Evolutionary conservation across 2,329 filamentous ascomycete genomes (phyloP).

Genomic region (Xylariales sp.): DNA sequence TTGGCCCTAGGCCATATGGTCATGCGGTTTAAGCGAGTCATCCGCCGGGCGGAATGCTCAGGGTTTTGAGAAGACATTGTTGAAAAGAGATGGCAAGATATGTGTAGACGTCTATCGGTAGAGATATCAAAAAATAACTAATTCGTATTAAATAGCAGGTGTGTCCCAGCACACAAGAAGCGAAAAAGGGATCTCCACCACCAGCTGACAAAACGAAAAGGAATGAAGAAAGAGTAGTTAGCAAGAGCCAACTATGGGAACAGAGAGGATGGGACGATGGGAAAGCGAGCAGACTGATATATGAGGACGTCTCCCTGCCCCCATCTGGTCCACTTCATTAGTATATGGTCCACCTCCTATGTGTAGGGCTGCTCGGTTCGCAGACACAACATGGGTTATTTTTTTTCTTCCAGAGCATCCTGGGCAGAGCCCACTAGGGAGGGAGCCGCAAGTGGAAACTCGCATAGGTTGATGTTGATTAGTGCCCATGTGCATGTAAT

Average conservation of each 20-base stretch:
- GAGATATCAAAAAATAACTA: too few relatives aligned
- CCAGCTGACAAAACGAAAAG: conserved; percentile 2
- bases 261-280: neutral
- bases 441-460: conserved; percentile 2
- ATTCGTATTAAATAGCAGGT: too few relatives aligned
- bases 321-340: too few relatives aligned
- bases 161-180: conserved; percentile 7
- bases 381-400: too few relatives aligned
- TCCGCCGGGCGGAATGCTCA: neutral
- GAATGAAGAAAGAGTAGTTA: conserved; percentile 2
- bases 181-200: conserved; percentile 1
- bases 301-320: too few relatives aligned
- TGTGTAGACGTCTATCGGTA: neutral
- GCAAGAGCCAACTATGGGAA: conserved; percentile 6
- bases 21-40: conserved; percentile 9
- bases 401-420: too few relatives aligned
- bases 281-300: conserved; percentile 1
- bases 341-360: conserved; percentile 2
- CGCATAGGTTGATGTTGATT: conserved; percentile 5
- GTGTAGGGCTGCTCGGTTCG: conserved; percentile 5
- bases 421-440: too few relatives aligned
- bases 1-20: conserved; percentile 14
- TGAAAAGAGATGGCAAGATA: conserved; percentile 9
- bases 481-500: conserved; percentile 3
- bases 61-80: too few relatives aligned